These are phyloP conservation scores for Leishmania arabica DNA, from an alignment of 208 protist genomes.

Conservation along the genomic window DNA sequence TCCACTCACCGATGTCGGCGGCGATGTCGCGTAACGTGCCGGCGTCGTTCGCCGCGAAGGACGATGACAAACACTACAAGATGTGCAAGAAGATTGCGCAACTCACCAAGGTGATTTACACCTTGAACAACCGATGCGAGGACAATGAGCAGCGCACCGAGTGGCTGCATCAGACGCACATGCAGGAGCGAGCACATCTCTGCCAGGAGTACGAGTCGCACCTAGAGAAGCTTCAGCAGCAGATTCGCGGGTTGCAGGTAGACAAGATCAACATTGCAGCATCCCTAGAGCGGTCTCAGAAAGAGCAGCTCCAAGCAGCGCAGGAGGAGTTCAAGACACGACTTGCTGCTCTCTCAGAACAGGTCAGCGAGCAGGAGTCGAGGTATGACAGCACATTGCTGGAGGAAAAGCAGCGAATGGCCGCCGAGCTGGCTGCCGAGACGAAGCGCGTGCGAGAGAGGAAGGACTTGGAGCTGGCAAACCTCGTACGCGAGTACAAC, in stretches of 20 bases:
- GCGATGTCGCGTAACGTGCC: slow-evolving; percentile 9
- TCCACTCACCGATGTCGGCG: not conserved
- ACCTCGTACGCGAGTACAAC: slow-evolving; percentile 92
- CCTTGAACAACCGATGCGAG: slow-evolving; percentile 95
- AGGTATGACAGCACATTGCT: slow-evolving; percentile 46
- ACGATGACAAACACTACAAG: slow-evolving; percentile 90
- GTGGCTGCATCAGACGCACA: slow-evolving; percentile 71
- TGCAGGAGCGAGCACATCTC: slow-evolving; percentile 84
- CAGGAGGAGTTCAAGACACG: slow-evolving; percentile 48
- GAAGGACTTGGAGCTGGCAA: slow-evolving; percentile 74
- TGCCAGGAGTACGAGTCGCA: slow-evolving; percentile 67
- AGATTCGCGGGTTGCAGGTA: slow-evolving; percentile 20
- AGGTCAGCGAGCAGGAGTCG: slow-evolving; percentile 41
- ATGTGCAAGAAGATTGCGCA: slow-evolving; percentile 98
- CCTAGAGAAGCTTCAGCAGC: slow-evolving; percentile 42
- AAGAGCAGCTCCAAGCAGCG: slow-evolving; percentile 35
- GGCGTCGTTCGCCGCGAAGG: slow-evolving; percentile 12
- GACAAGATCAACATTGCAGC: slow-evolving; percentile 30
- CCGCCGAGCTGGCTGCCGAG: slow-evolving; percentile 36
- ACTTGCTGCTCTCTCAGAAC: slow-evolving; percentile 25
- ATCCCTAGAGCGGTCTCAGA: slow-evolving; percentile 31
- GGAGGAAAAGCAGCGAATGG: slow-evolving; percentile 29
- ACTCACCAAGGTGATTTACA: slow-evolving; percentile 97
- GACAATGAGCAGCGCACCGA: slow-evolving; percentile 90
- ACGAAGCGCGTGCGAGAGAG: slow-evolving; percentile 33